These are phyloP conservation scores for Olyra latifolia DNA, from an alignment of 176 grass and related monocot species.

Conservation along the genomic window DNA sequence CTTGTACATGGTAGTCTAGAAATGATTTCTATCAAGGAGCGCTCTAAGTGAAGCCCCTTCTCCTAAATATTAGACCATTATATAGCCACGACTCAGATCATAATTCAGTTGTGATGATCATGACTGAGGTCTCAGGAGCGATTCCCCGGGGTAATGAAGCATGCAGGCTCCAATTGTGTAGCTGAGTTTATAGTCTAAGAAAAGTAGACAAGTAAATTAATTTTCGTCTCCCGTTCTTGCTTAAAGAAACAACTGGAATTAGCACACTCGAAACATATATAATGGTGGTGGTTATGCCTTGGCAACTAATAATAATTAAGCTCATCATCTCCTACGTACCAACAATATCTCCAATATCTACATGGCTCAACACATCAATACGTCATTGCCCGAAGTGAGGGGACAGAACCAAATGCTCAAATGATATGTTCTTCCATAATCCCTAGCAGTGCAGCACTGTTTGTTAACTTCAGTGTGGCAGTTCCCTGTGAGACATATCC, in stretches of 20 bases:
- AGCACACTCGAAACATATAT: constrained; percentile 3
- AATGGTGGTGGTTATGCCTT: background rate
- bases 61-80: too few species aligned
- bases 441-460: background rate
- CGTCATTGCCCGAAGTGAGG: constrained; percentile 29
- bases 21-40: too few species aligned
- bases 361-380: background rate
- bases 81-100: too few species aligned
- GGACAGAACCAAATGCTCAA: constrained; percentile 5
- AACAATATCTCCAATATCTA: background rate
- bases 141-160: too few species aligned
- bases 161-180: too few species aligned
- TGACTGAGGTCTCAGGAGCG: too few species aligned
- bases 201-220: too few species aligned
- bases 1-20: too few species aligned
- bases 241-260: constrained; percentile 9
- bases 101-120: too few species aligned
- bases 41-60: too few species aligned
- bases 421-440: constrained; percentile 1
- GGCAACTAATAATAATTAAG: background rate
- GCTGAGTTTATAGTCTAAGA: too few species aligned
- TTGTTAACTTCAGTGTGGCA: background rate
- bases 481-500: constrained; percentile 26
- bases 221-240: constrained; percentile 1
- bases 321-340: background rate